Evolutionary conservation across 1,284 basidiomycete genomes (phyloP).

Genomic region (Puccinia brachypodii): DNA sequence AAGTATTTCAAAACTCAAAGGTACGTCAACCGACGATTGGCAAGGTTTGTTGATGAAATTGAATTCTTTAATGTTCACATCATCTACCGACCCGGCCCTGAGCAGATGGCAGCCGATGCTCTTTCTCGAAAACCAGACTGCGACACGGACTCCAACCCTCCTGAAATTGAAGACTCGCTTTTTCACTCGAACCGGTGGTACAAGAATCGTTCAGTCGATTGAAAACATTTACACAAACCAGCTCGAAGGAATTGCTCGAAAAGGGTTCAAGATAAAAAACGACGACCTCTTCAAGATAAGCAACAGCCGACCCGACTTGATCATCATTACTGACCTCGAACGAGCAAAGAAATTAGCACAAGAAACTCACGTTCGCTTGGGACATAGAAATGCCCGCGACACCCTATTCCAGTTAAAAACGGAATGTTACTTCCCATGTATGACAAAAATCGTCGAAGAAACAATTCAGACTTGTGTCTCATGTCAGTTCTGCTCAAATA

Average conservation of each 20-base stretch:
- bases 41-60: not conserved
- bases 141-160: not conserved
- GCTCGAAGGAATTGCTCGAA: too few relatives aligned
- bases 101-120: slow-evolving; percentile 6
- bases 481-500: not conserved
- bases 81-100: not conserved
- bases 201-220: not conserved
- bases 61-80: slow-evolving; percentile 5
- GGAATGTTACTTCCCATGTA: not conserved
- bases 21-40: not conserved
- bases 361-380: not conserved
- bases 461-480: not conserved
- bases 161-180: not conserved
- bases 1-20: slow-evolving; percentile 18
- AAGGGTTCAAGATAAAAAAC: not conserved
- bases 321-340: not conserved
- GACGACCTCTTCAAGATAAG: not conserved
- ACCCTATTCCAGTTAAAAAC: not conserved
- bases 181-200: not conserved
- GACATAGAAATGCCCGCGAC: not conserved
- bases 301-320: not conserved
- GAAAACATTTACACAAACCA: not conserved
- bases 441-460: not conserved
- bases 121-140: slow-evolving; percentile 2
- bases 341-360: not conserved